Evolutionary conservation across 306 rosid species (phyloP).

Genomic region (Citrullus amarus): DNA sequence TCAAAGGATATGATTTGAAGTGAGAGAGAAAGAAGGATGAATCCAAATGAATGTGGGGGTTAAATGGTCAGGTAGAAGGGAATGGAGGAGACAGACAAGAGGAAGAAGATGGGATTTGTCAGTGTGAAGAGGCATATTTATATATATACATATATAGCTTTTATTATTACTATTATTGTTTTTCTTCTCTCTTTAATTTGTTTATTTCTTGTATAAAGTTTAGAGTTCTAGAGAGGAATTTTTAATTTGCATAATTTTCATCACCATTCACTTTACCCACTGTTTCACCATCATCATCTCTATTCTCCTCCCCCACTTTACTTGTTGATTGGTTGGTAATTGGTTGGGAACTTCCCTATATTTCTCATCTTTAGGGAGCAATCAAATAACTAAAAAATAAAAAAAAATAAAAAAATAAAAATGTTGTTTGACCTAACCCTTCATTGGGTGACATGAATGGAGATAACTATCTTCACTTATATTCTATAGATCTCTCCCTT

Average conservation of each 20-base stretch:
- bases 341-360: neutral
- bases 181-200: neutral
- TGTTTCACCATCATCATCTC: conserved; percentile 1
- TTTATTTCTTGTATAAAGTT: neutral
- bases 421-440: no score
- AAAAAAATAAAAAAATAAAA: no score
- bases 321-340: neutral
- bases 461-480: no score
- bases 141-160: no score
- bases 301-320: neutral
- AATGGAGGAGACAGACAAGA: conserved; percentile 8
- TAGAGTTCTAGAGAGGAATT: neutral
- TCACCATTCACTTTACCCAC: conserved; percentile 1
- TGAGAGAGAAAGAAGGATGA: neutral
- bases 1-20: neutral
- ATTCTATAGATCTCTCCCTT: no score
- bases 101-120: conserved; percentile 6
- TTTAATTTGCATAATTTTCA: conserved; percentile 2
- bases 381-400: no score
- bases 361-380: neutral
- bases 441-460: no score
- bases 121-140: neutral
- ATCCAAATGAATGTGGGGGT: neutral
- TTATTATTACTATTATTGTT: no score
- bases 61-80: neutral